A percentile compares a stretch with the other conserved stretches of the same genome.
These are phyloP conservation scores for Fusarium pilosicola DNA, from an alignment of 2,329 filamentous ascomycete genomes.

Conservation along the genomic window DNA sequence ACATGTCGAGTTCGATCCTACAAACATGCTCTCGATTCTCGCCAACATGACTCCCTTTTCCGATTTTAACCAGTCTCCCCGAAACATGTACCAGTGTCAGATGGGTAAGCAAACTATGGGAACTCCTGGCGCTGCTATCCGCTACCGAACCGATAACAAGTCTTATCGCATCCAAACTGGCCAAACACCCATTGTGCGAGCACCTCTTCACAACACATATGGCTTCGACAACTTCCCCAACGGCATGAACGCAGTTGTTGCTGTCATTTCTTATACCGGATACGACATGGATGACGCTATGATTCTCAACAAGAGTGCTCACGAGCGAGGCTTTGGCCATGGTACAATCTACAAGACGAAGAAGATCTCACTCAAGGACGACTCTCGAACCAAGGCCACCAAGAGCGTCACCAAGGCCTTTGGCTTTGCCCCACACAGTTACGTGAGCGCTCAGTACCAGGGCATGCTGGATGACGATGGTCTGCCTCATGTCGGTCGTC, in stretches of 20 bases:
- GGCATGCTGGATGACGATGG: constrained; percentile 87
- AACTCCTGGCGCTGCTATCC: constrained; percentile 85
- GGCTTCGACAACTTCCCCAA: constrained; percentile 99
- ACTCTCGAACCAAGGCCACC: constrained; percentile 71
- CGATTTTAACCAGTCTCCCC: constrained; percentile 96
- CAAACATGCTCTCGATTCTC: constrained; percentile 95
- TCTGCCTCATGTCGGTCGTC: constrained; percentile 80
- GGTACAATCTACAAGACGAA: constrained; percentile 99
- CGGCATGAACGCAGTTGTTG: constrained; percentile 93
- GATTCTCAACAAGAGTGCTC: constrained; percentile 97
- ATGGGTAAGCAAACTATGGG: constrained; percentile 99
- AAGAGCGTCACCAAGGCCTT: constrained; percentile 84
- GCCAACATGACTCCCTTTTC: constrained; percentile 99
- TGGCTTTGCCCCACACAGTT: constrained; percentile 84
- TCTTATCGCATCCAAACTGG: constrained; percentile 93
- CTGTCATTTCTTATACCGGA: constrained; percentile 97
- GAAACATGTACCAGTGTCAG: constrained; percentile 99
- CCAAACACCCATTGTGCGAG: constrained; percentile 91
- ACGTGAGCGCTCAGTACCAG: constrained; percentile 76
- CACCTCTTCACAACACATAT: constrained; percentile 94
- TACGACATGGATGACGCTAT: constrained; percentile 99
- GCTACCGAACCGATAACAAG: constrained; percentile 96
- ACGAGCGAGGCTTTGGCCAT: constrained; percentile 94
- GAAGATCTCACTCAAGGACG: constrained; percentile 86
- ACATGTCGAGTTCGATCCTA: constrained; percentile 93